A percentile compares a stretch with the other conserved stretches of the same genome.
These are phyloP conservation scores for Puccinia hordei DNA, from an alignment of 1,284 basidiomycete genomes.

Conservation along the genomic window DNA sequence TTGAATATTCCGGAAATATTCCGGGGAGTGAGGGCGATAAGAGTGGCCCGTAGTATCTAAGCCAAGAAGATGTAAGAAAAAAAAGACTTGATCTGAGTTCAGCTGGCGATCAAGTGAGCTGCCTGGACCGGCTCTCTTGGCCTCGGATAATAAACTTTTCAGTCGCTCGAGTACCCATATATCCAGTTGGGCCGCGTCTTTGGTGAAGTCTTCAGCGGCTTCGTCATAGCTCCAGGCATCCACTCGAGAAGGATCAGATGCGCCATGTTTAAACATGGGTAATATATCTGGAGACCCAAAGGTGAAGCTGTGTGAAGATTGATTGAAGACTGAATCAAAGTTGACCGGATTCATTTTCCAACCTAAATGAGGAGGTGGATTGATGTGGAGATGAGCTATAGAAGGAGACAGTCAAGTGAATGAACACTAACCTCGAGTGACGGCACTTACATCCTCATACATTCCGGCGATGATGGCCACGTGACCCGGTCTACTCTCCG, in stretches of 20 bases:
- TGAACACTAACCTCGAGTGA: constrained; percentile 69
- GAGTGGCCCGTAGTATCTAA: constrained; percentile 85
- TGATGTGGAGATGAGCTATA: constrained; percentile 32
- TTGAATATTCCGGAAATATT: constrained; percentile 82
- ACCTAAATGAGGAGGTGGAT: constrained; percentile 62
- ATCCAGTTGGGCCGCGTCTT: constrained; percentile 80
- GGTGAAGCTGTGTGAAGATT: constrained; percentile 74
- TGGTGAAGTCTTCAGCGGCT: constrained; percentile 79
- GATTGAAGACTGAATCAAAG: constrained; percentile 87
- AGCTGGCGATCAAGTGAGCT: constrained; percentile 49
- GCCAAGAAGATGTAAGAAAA: constrained; percentile 82
- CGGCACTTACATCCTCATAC: constrained; percentile 90
- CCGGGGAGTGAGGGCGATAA: constrained; percentile 81
- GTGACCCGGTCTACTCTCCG: constrained; percentile 81
- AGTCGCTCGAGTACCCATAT: constrained; percentile 77
- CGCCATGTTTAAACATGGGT: constrained; percentile 81
- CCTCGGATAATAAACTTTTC: constrained; percentile 67
- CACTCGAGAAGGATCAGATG: constrained; percentile 62
- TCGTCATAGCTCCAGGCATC: constrained; percentile 76
- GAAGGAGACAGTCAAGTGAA: not conserved
- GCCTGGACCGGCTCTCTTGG: constrained; percentile 58
- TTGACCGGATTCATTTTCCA: constrained; percentile 88
- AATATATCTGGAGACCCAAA: constrained; percentile 88
- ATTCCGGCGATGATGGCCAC: constrained; percentile 88
- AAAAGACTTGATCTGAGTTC: constrained; percentile 62